Evolutionary conservation across 306 rosid species (phyloP), one percentile per base, ranked within the genome.

Genomic region (Potentilla sterilis): DNA sequence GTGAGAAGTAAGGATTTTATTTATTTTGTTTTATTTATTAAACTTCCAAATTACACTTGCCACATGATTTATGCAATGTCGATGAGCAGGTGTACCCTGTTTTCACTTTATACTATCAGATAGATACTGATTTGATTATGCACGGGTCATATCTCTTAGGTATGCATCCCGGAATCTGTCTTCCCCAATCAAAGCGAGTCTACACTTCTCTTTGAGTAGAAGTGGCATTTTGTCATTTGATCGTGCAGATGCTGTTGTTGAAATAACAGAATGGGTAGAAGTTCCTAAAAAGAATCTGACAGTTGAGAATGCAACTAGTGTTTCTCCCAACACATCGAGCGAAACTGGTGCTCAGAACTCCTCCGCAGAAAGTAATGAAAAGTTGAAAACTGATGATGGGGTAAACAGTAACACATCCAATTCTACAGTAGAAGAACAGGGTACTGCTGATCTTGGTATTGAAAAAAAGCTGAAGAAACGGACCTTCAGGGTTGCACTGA

Each of bases 181-280:
- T 0, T 77, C 97, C 40, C 99, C 99, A 76, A 87, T 95, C 49
- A 95, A 95, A 87, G 85, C 97, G 75, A 95, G 80, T 81, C 77
- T 92, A 76, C 97, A 95, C 80, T 92, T 92, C 84, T 89, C 97
- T 81, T 87, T 95, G 75, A 92, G 97, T 80, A 88, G 96, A 85
- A 92, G 99, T 87, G 99, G 97, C 83, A 79, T 92, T 79, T 81
- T 95, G 77, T 90, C 96, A 79, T 84, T 95, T 80, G 99, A 95
- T 73, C 88, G 97, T 79, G 97, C 97, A 66, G 99, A 92, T 78
- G 97, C 99, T 73, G 88, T 92, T 70, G 75, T 95, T 70, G 99
- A 95, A 87, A 88, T 89, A 76, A 74, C 93, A 21, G 99, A 95
- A 85, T 95, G 96, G 99, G 93, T 95, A 70, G 99, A 95, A 80